A percentile compares a stretch with the other conserved stretches of the same genome.
Conservation (phyloP, 2,329 filamentous ascomycete species). For the Fusarium citri region DNA sequence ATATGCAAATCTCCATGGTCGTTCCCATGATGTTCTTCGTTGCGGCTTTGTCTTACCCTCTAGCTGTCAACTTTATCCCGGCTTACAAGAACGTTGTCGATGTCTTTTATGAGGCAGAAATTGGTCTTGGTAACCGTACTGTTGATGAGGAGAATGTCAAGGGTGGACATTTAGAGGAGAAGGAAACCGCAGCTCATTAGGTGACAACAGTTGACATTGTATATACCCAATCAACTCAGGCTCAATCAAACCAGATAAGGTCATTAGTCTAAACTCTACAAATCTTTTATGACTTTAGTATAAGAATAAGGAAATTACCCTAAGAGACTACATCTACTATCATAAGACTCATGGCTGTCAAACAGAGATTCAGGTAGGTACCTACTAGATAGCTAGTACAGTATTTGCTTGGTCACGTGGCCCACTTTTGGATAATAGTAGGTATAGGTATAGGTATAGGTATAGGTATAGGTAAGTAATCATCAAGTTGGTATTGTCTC, state of each 20-base stretch:
- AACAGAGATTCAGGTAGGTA: no score
- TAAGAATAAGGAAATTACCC: neutral
- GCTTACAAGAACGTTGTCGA: constrained; percentile 73
- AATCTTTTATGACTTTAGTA: neutral
- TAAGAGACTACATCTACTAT: neutral
- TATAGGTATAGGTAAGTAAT: neutral
- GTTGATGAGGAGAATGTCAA: constrained; percentile 48
- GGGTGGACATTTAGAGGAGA: constrained; percentile 20
- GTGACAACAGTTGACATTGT: neutral
- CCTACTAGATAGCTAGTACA: neutral
- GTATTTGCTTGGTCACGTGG: neutral
- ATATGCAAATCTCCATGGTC: constrained; percentile 72
- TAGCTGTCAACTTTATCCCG: constrained; percentile 74
- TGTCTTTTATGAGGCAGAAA: constrained; percentile 60
- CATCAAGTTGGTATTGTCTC: constrained; percentile 10
- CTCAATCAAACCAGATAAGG: neutral
- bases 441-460: neutral
- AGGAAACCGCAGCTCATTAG: constrained; percentile 16
- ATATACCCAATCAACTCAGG: neutral
- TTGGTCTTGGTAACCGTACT: constrained; percentile 52
- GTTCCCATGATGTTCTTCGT: constrained; percentile 73
- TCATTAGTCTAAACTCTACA: neutral
- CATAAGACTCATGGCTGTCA: no score
- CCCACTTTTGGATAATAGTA: no score
- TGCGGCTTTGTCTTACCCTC: constrained; percentile 65